A percentile compares a stretch with the other conserved stretches of the same genome.
phyloP scores from a whole-genome alignment of 345 rosid species.

The Bretschneidera sinensis region DNA sequence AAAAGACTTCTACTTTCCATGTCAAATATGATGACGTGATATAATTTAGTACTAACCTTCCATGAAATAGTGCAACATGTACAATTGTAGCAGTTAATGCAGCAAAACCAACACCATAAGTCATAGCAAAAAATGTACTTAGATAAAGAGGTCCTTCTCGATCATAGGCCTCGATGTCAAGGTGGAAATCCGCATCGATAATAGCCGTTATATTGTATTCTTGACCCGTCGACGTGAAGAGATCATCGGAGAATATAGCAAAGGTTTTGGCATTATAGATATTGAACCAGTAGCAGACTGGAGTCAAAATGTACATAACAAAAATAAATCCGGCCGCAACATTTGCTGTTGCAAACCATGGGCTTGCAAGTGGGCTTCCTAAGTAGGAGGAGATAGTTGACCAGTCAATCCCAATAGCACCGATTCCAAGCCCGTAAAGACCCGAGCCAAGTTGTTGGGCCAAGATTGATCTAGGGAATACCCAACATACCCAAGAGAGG shows the following conservation, averaged over 20 bases:
- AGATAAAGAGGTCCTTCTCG: slow-evolving; percentile 79
- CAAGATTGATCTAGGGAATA: slow-evolving; percentile 57
- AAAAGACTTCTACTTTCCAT: no score
- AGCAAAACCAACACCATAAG: slow-evolving; percentile 89
- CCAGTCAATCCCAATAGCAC: slow-evolving; percentile 80
- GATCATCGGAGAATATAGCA: slow-evolving; percentile 72
- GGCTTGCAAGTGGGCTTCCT: slow-evolving; percentile 98
- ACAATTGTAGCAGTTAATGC: slow-evolving; percentile 78
- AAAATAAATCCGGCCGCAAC: slow-evolving; percentile 73
- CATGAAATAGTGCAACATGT: slow-evolving; percentile 85
- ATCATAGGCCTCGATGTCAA: slow-evolving; percentile 68
- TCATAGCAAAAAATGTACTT: slow-evolving; percentile 80
- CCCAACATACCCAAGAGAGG: slow-evolving; percentile 94
- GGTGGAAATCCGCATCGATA: slow-evolving; percentile 66
- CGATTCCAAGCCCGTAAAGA: slow-evolving; percentile 82
- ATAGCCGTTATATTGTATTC: slow-evolving; percentile 72
- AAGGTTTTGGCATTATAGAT: slow-evolving; percentile 77
- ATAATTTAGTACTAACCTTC: slow-evolving; percentile 46
- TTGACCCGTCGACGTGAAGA: slow-evolving; percentile 65
- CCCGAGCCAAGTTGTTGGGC: slow-evolving; percentile 97
- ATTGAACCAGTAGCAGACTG: slow-evolving; percentile 71
- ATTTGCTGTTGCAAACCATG: slow-evolving; percentile 98
- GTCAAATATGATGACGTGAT: background rate
- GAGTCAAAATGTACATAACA: slow-evolving; percentile 72
- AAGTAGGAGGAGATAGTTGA: slow-evolving; percentile 91